These are phyloP conservation scores for Skeletonema potamos DNA, from an alignment of 108 stramenopile genomes.

Conservation along the genomic window DNA sequence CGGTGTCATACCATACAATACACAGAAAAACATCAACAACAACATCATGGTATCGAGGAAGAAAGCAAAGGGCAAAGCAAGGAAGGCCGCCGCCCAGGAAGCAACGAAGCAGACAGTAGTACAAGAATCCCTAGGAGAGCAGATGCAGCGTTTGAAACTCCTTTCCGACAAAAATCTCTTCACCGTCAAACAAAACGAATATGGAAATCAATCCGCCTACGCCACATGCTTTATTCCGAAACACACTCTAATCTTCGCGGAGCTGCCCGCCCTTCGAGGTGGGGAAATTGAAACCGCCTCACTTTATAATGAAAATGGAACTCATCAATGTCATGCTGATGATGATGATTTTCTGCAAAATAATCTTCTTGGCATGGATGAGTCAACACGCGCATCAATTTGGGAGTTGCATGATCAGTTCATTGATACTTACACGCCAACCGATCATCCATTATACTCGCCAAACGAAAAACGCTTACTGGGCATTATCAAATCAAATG, in stretches of 20 bases:
- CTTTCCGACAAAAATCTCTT: background rate
- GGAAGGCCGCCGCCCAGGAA: background rate
- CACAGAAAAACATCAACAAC: too few species aligned
- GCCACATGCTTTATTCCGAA: background rate
- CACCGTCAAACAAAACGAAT: background rate
- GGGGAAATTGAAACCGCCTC: background rate
- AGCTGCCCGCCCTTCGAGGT: background rate
- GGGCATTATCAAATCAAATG: conserved; percentile 13
- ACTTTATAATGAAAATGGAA: background rate
- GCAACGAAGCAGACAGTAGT: background rate
- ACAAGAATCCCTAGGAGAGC: background rate
- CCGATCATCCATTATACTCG: background rate
- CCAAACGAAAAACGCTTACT: conserved; percentile 1
- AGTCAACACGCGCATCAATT: background rate
- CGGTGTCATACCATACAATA: too few species aligned
- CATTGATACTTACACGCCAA: background rate
- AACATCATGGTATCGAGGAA: background rate
- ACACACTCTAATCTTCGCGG: background rate
- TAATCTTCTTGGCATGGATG: background rate
- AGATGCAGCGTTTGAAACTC: background rate
- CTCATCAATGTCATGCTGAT: conserved; percentile 2
- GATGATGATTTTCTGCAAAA: conserved; percentile 1
- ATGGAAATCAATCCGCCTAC: background rate
- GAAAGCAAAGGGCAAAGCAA: background rate
- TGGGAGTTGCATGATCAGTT: conserved; percentile 20